Evolutionary conservation across 805 yeast genomes (phyloP).

Genomic region (Cyberlindnera meyerae): DNA sequence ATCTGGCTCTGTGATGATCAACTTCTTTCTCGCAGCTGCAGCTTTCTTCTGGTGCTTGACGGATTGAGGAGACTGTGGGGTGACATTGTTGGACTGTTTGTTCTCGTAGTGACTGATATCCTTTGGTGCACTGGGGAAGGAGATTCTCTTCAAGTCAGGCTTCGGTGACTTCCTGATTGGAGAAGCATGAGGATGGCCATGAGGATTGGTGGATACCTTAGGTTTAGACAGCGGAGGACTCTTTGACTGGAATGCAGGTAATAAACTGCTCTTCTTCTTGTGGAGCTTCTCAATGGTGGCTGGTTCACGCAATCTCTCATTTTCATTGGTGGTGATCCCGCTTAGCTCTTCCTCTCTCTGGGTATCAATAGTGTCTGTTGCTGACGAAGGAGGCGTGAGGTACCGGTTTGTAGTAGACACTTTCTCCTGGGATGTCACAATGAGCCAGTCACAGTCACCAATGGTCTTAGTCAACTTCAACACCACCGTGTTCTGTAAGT

Average conservation of each 20-base stretch:
- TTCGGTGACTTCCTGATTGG: conserved; percentile 11
- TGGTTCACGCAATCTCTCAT: conserved; percentile 1
- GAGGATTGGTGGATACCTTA: conserved; percentile 1
- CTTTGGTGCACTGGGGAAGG: conserved; percentile 21
- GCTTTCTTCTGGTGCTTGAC: conserved; percentile 1
- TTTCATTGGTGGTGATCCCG: conserved; percentile 12
- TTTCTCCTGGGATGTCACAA: conserved; percentile 30
- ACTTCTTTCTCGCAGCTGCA: background rate
- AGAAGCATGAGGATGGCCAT: conserved; percentile 13
- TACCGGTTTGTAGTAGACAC: conserved; percentile 26
- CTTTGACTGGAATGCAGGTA: conserved; percentile 10
- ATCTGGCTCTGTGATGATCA: background rate
- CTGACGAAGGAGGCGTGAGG: conserved; percentile 24
- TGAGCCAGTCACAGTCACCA: conserved; percentile 37
- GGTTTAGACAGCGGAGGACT: background rate
- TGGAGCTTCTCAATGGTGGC: background rate
- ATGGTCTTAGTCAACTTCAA: conserved; percentile 32
- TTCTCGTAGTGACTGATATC: conserved; percentile 17
- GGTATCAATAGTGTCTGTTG: conserved; percentile 16
- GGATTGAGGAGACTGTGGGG: background rate
- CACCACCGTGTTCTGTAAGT: conserved; percentile 31
- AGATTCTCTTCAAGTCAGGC: conserved; percentile 18
- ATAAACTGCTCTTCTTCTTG: conserved; percentile 9
- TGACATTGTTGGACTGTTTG: conserved; percentile 5
- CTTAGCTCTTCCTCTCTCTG: conserved; percentile 15